Percentiles rank a stretch among this genome's conserved stretches.
phyloP scores from a whole-genome alignment of 257 asterid genomes.

The Paulownia fortunei region DNA sequence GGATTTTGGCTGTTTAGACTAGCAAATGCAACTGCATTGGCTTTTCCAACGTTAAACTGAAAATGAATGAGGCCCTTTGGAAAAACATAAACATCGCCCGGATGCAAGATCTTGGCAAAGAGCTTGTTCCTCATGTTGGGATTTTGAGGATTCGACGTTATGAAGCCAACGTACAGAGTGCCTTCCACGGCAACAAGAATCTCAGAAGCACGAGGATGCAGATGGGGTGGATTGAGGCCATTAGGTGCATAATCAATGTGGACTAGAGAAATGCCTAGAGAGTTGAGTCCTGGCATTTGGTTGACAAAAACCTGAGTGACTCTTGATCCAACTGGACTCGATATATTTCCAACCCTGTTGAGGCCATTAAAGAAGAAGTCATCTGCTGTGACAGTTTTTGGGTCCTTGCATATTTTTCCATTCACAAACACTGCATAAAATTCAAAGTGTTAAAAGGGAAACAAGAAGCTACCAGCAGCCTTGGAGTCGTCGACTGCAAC shows the following conservation, averaged over 20 bases:
- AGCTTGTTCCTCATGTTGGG: conserved; percentile 24
- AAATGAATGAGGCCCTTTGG: conserved; percentile 37
- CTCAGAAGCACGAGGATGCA: conserved; percentile 42
- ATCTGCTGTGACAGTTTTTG: conserved; percentile 11
- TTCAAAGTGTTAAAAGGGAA: neutral
- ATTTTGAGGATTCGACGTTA: conserved; percentile 25
- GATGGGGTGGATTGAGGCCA: conserved; percentile 45
- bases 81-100: conserved; percentile 30
- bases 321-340: neutral
- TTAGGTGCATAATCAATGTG: conserved; percentile 33
- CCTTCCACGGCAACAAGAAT: conserved; percentile 30
- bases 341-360: conserved; percentile 21
- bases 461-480: conserved; percentile 16
- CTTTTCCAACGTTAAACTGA: conserved; percentile 25
- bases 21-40: conserved; percentile 27
- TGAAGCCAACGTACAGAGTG: conserved; percentile 36
- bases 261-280: conserved; percentile 37
- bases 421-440: conserved; percentile 35
- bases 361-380: conserved; percentile 19
- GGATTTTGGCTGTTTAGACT: conserved; percentile 33
- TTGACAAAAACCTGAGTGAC: conserved; percentile 18
- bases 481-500: conserved; percentile 18
- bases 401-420: conserved; percentile 39
- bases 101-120: conserved; percentile 14
- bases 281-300: conserved; percentile 41